Evolutionary conservation across 306 rosid genomes (phyloP), one percentile per base, ranked within the genome.

Genomic region (Gastrolobium bilobum): DNA sequence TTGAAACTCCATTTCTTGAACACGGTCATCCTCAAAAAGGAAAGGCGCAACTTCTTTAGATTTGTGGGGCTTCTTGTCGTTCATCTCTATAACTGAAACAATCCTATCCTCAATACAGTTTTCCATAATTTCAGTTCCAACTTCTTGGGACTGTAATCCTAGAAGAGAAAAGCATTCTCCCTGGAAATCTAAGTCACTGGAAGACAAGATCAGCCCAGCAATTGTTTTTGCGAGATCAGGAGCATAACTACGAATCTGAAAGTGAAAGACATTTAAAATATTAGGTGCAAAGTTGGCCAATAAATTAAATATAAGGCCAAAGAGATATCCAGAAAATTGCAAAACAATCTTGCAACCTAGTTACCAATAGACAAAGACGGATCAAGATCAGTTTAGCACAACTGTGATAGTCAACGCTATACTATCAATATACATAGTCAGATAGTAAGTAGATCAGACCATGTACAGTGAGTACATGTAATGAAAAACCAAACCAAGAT

Each of bases 191-290:
- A 73, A 65, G 91, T 93, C 98, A 20, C 73, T 65, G 51, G 99
- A 93, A 74, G 92, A 84, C 79, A 86, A 63, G 76, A 95, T 86
- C 75, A 93, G 83, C 81, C 99, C 97, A 62, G 96, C 86, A 75
- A 95, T 91, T 52, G 96, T 76, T 86, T 85, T 88, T 14, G 98
- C 97, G 8, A 95, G 96, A 85, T 91, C 98, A 51, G 96, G 96
- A 40, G 94, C 98, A 81, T 85, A 84, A 78, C 84, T 78, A 47
- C 92, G 39, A 79, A 93, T 89, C 99, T 93, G 96, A 61, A 57
- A 78, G 74, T 77, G 34, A 54, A 75, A 68, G 59, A 75, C 56
- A 79, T 52, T 8, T 26, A 34, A 75, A 48, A 47, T 51, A 43
- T 15, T 14, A 46, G 2, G 29, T 10, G 31, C 59, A 52, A 37